Percentiles rank a stretch among this genome's conserved stretches.
These are phyloP conservation scores for Mycena alexandri DNA, from an alignment of 768 basidiomycete species.

Conservation along the genomic window DNA sequence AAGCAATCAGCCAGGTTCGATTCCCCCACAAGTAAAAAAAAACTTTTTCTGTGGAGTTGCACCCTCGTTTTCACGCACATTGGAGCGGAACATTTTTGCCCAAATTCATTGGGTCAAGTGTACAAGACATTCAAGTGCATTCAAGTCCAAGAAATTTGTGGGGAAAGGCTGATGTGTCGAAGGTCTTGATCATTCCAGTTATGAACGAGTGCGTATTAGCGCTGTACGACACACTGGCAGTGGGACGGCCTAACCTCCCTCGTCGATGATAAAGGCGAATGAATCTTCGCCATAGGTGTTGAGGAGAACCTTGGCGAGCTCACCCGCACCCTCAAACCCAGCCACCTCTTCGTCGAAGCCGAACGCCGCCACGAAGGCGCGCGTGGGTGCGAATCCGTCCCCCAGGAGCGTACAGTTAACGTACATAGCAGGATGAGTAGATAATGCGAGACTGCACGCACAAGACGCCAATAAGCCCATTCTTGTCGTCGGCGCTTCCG, in stretches of 20 bases:
- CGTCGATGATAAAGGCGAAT: constrained; percentile 74
- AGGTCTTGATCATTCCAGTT: constrained; percentile 38
- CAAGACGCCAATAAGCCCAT: constrained; percentile 49
- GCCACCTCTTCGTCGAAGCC: constrained; percentile 69
- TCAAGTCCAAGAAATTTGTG: too few species aligned
- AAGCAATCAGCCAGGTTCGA: too few species aligned
- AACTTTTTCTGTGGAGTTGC: too few species aligned
- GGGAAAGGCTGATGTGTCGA: too few species aligned
- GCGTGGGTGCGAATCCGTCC: constrained; percentile 37
- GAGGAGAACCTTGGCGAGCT: constrained; percentile 53
- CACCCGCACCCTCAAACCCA: constrained; percentile 57
- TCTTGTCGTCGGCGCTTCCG: constrained; percentile 63
- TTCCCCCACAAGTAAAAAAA: too few species aligned
- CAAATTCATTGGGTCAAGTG: too few species aligned
- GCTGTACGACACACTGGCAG: not conserved
- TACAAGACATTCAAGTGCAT: too few species aligned
- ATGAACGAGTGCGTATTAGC: not conserved
- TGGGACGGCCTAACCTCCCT: constrained; percentile 57
- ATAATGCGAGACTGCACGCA: constrained; percentile 15
- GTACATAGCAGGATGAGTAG: too few species aligned
- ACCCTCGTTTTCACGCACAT: too few species aligned
- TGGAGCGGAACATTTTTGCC: too few species aligned
- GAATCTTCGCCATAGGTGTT: constrained; percentile 66
- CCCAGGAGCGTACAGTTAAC: constrained; percentile 20
- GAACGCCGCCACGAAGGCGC: constrained; percentile 40